Evolutionary conservation across 1,284 basidiomycete genomes (phyloP).

Genomic region (Trametes versicolor): DNA sequence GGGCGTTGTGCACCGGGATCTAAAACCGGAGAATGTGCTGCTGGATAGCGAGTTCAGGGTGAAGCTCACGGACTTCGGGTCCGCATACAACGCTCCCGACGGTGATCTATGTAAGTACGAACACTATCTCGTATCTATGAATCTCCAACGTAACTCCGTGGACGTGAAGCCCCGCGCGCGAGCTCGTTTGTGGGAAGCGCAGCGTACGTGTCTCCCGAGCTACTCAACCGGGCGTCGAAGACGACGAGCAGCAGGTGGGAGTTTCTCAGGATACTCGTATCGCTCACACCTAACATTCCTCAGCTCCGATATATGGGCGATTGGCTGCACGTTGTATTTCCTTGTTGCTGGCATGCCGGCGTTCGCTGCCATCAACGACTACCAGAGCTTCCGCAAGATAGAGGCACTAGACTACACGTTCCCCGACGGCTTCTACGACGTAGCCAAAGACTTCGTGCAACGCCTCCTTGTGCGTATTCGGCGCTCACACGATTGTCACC

Average conservation of each 20-base stretch:
- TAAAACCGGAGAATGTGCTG: slow-evolving; percentile 35
- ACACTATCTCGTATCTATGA: not conserved
- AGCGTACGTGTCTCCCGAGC: slow-evolving; percentile 33
- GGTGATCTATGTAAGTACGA: slow-evolving; percentile 27
- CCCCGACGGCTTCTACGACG: slow-evolving; percentile 28
- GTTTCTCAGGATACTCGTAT: no score
- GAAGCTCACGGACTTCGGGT: slow-evolving; percentile 34
- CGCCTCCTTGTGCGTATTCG: slow-evolving; percentile 21
- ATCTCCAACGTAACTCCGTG: not conserved
- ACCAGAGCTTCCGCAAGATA: slow-evolving; percentile 36
- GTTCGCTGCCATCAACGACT: slow-evolving; percentile 34
- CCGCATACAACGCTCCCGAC: slow-evolving; percentile 28
- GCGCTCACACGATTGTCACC: not conserved
- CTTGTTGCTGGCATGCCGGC: slow-evolving; percentile 27
- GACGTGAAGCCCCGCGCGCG: slow-evolving; percentile 28
- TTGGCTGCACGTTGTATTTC: slow-evolving; percentile 33
- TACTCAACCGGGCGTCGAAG: slow-evolving; percentile 30
- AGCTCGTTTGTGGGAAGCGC: slow-evolving; percentile 35
- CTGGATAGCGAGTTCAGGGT: slow-evolving; percentile 27
- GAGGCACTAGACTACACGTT: slow-evolving; percentile 33
- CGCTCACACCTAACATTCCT: no score
- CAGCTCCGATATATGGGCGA: slow-evolving; percentile 34
- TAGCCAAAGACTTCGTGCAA: slow-evolving; percentile 28
- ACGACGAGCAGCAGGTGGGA: slow-evolving; percentile 30
- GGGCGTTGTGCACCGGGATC: slow-evolving; percentile 30